Evolutionary conservation across 2,329 filamentous ascomycete species (phyloP).

Genomic region (Scedosporium aurantiacum): DNA sequence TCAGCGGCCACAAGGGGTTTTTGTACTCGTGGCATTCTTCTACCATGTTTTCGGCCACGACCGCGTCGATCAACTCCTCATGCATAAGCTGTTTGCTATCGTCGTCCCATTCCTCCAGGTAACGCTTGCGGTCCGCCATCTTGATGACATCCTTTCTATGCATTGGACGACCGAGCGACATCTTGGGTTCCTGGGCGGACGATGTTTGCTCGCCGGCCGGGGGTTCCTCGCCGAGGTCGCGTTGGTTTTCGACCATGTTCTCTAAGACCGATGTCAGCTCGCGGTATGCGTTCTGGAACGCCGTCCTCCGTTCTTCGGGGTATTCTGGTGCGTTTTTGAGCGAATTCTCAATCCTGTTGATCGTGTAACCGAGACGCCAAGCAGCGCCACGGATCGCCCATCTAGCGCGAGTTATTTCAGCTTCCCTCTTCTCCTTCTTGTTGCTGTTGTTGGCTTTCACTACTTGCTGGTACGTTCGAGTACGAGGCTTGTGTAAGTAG

Average conservation of each 20-base stretch:
- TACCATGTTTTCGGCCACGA: constrained; percentile 28
- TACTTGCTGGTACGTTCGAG: background rate
- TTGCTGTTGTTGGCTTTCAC: background rate
- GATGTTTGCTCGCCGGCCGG: background rate
- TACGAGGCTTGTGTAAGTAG: too few species aligned
- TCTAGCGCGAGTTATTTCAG: background rate
- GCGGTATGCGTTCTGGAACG: background rate
- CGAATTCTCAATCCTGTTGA: constrained; percentile 10
- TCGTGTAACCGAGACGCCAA: constrained; percentile 27
- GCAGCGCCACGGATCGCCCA: constrained; percentile 23
- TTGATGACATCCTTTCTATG: constrained; percentile 19
- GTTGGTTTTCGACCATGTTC: constrained; percentile 10
- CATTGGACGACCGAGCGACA: constrained; percentile 10
- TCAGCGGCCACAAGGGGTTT: constrained; percentile 27
- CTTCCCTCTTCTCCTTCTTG: background rate
- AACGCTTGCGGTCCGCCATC: constrained; percentile 18
- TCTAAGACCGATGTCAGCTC: constrained; percentile 9
- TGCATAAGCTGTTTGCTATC: background rate
- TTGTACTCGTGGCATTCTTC: constrained; percentile 31
- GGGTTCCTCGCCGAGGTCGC: constrained; percentile 8
- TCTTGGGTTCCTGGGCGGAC: too few species aligned
- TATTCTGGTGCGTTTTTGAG: constrained; percentile 6
- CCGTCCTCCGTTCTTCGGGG: constrained; percentile 9
- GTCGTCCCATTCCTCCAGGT: constrained; percentile 8
- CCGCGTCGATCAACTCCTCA: constrained; percentile 8